Evolutionary conservation across 192 early-diverging fungal genomes (phyloP).

Genomic region (Neocallimastix lanati): DNA sequence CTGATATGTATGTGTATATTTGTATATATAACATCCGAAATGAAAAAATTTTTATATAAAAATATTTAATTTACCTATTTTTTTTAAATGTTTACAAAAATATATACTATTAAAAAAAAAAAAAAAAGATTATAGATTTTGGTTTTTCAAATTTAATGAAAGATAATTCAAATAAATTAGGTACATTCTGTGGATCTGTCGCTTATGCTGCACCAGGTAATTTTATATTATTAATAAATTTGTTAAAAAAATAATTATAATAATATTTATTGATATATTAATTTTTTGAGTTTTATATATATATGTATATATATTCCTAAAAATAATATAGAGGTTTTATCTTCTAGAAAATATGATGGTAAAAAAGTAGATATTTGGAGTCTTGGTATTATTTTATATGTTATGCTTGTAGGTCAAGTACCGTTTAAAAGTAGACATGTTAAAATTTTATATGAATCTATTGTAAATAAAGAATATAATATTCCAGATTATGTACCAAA

Average conservation of each 20-base stretch:
- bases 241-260: too few species aligned
- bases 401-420: background rate
- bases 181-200: background rate
- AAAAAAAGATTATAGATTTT: background rate
- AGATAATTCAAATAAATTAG: background rate
- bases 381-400: background rate
- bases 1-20: too few species aligned
- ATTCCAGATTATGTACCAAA: background rate
- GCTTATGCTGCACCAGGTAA: background rate
- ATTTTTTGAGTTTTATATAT: background rate
- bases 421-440: background rate
- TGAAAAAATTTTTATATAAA: too few species aligned
- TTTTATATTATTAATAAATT: too few species aligned
- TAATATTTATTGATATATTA: background rate
- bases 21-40: too few species aligned
- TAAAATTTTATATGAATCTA: background rate
- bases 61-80: too few species aligned
- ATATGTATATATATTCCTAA: too few species aligned
- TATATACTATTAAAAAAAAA: too few species aligned
- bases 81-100: too few species aligned
- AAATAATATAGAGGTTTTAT: background rate
- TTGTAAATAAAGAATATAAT: background rate
- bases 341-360: background rate
- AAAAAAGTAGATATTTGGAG: background rate
- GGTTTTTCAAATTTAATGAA: background rate